Percentiles rank a stretch among this genome's conserved stretches.
Conservation (phyloP, 1,284 basidiomycete species). For the Stereum hirsutum region DNA sequence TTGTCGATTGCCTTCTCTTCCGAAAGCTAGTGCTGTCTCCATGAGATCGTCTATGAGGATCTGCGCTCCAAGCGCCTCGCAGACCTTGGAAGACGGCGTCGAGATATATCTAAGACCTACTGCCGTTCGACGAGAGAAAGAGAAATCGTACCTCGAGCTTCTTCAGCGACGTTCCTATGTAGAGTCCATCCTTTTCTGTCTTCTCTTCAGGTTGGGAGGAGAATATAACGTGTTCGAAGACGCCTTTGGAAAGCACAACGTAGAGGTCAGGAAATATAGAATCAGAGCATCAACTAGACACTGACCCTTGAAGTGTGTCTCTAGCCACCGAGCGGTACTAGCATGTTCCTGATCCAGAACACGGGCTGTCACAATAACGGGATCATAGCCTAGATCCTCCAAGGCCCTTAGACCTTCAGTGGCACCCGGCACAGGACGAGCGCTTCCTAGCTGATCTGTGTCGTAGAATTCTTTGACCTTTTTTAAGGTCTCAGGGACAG, state of each 20-base stretch:
- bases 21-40: slow-evolving; percentile 54
- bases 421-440: slow-evolving; percentile 50
- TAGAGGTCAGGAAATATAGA: background rate
- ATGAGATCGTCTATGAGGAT: slow-evolving; percentile 68
- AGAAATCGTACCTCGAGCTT: slow-evolving; percentile 9
- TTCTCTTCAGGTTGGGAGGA: slow-evolving; percentile 7
- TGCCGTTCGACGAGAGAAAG: background rate
- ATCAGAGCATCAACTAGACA: background rate
- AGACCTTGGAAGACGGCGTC: slow-evolving; percentile 30
- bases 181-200: slow-evolving; percentile 2
- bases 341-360: slow-evolving; percentile 34
- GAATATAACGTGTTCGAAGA: slow-evolving; percentile 9
- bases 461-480: slow-evolving; percentile 49
- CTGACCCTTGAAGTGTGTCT: slow-evolving; percentile 49
- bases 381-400: slow-evolving; percentile 49
- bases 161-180: slow-evolving; percentile 7
- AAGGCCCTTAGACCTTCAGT: slow-evolving; percentile 43
- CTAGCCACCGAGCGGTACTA: slow-evolving; percentile 55
- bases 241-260: slow-evolving; percentile 1
- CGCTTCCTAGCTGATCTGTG: slow-evolving; percentile 36
- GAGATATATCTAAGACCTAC: background rate
- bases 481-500: slow-evolving; percentile 36
- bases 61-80: slow-evolving; percentile 43
- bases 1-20: slow-evolving; percentile 14
- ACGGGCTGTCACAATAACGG: slow-evolving; percentile 66